Evolutionary conservation across 176 grass and related monocot species (phyloP), one percentile per base, ranked within the genome.

Genomic region (Rhynchospora breviuscula): DNA sequence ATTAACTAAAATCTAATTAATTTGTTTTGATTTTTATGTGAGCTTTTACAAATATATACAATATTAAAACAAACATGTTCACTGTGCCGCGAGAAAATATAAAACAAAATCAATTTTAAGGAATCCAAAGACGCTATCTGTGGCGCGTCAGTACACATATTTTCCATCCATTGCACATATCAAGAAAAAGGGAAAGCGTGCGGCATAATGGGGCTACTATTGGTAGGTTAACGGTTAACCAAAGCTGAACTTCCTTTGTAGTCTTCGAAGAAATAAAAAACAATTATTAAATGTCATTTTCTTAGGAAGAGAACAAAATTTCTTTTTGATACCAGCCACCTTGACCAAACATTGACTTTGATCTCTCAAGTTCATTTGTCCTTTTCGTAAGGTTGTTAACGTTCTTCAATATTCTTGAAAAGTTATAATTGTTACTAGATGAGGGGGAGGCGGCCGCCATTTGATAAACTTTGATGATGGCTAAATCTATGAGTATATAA

Each of bases 151-250:
- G 44, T 49, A 40, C 35, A 40, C 35, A 40, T 40, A 73, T 43
- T 48, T 73, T 48, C 65, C 65, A 35, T 67, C 31, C 14, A 67
- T 67, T 67, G 31, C 40, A 11, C 65, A 67, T 35, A 40, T 40
- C 56, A 58, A 5, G 56, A 15, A n/a, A 58, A 58, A 40, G 35
- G 35, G 35, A 58, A 18, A 58, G 45, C 12, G n/a, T 40, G 1
- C 49, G 44, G 45, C 46, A 46, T 2, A 7, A 6, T 40, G 15
- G 5, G 10, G 4, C 45, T n/a, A 43, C 5, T 51, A 11, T 51
- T 54, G 49, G 72, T 77, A 77, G 72, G 67, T 54, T 77, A 77
- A 77, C 47, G 72, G 67, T 54, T 77, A 77, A 77, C 47, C 49
- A 56, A 77, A 77, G 23, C 23, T 54, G 73, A 15, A 56, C 49